Conservation (phyloP, 805 yeast species). For the Yarrowia sp. region DNA sequence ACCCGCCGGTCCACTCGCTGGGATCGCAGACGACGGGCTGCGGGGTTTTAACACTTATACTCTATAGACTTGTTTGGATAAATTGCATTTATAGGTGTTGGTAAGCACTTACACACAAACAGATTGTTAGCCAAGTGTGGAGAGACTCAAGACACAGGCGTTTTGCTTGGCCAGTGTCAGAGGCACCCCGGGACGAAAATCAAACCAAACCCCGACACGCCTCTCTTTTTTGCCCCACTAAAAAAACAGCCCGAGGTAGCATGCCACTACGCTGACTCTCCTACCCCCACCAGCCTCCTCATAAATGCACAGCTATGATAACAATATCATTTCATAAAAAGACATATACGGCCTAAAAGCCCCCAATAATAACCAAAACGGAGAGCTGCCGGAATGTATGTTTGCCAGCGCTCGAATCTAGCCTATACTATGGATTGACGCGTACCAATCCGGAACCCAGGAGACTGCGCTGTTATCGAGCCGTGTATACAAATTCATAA, state of each 20-base stretch:
- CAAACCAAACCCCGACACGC: too few species aligned
- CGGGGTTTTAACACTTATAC: constrained; percentile 20
- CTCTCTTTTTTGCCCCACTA: too few species aligned
- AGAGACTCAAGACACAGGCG: too few species aligned
- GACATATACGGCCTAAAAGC: constrained; percentile 18
- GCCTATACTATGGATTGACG: background rate
- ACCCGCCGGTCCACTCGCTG: background rate
- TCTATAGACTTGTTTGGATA: constrained; percentile 22
- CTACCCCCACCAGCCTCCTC: constrained; percentile 18
- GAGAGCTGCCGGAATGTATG: constrained; percentile 6
- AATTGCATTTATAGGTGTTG: constrained; percentile 10
- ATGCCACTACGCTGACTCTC: too few species aligned
- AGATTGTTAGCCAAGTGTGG: too few species aligned
- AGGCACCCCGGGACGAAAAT: too few species aligned
- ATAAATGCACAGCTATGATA: background rate
- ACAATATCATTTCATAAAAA: constrained; percentile 13
- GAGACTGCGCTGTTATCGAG: background rate
- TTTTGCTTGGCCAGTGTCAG: too few species aligned
- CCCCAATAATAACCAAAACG: constrained; percentile 9
- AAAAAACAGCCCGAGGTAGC: too few species aligned
- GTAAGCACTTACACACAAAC: too few species aligned
- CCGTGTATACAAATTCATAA: background rate
- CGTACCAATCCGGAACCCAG: background rate
- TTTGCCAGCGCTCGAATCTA: too few species aligned
- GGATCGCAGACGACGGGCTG: background rate